Conservation (phyloP, 106 monocot species). For the Agapanthus africanus region DNA sequence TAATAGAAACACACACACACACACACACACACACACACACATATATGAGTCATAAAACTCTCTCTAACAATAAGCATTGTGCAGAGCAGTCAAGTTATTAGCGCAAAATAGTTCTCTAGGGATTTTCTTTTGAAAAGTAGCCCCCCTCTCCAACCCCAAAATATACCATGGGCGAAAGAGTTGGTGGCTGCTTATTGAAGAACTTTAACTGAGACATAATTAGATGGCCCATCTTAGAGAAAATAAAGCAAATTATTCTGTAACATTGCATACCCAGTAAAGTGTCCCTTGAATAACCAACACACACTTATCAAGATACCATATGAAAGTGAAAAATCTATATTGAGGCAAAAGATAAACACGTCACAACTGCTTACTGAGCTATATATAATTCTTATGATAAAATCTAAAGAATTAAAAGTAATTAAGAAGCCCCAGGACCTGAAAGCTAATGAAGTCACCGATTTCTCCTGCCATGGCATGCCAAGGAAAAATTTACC, state of each 20-base stretch:
- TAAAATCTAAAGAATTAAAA: neutral
- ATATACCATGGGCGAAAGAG: neutral
- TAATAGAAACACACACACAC: too few relatives aligned
- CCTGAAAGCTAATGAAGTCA: constrained; percentile 18
- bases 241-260: neutral
- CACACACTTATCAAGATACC: neutral
- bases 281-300: neutral
- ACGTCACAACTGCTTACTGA: neutral
- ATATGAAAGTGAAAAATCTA: too few relatives aligned
- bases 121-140: neutral
- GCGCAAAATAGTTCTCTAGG: neutral
- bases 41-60: neutral
- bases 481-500: neutral
- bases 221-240: neutral
- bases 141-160: neutral
- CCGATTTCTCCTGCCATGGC: constrained; percentile 18
- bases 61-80: neutral
- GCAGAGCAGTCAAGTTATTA: too few relatives aligned
- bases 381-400: neutral
- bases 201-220: neutral
- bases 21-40: neutral
- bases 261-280: neutral
- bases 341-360: neutral
- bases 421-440: neutral
- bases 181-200: neutral